These are phyloP conservation scores for Oidiodendron maius DNA, from an alignment of 495 filamentous ascomycete genomes.

Conservation along the genomic window DNA sequence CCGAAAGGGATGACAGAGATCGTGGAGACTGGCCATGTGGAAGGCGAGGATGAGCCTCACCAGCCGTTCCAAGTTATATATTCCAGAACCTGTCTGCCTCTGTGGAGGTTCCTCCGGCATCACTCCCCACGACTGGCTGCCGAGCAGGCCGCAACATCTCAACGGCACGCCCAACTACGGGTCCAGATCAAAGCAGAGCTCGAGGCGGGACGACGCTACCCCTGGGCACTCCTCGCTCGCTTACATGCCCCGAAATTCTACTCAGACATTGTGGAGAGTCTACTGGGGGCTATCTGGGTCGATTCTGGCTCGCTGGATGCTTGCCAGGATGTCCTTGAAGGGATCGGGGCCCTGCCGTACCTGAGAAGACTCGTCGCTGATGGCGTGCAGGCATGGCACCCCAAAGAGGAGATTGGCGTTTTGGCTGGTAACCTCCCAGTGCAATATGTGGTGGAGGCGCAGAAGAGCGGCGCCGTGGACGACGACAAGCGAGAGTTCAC, in stretches of 20 bases:
- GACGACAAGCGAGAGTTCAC: constrained; percentile 3
- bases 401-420: constrained; percentile 62
- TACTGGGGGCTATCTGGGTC: constrained; percentile 81
- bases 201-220: constrained; percentile 45
- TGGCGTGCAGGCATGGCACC: constrained; percentile 60
- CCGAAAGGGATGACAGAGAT: constrained; percentile 14
- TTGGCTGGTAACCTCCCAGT: constrained; percentile 47
- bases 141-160: constrained; percentile 33
- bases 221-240: constrained; percentile 65
- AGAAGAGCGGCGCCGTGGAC: constrained; percentile 11
- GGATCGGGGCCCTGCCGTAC: constrained; percentile 58
- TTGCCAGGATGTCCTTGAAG: constrained; percentile 54
- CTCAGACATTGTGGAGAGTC: constrained; percentile 77
- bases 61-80: constrained; percentile 9
- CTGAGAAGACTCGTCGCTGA: constrained; percentile 55
- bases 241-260: constrained; percentile 73
- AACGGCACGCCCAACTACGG: constrained; percentile 45
- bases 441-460: constrained; percentile 32
- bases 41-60: constrained; percentile 9
- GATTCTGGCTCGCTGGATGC: constrained; percentile 61
- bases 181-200: constrained; percentile 45
- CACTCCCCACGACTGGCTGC: constrained; percentile 34
- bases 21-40: constrained; percentile 21
- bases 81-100: constrained; percentile 29
- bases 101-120: constrained; percentile 70